Conservation (phyloP, 2,329 filamentous ascomycete genomes). For the Nigrospora sphaerica region DNA sequence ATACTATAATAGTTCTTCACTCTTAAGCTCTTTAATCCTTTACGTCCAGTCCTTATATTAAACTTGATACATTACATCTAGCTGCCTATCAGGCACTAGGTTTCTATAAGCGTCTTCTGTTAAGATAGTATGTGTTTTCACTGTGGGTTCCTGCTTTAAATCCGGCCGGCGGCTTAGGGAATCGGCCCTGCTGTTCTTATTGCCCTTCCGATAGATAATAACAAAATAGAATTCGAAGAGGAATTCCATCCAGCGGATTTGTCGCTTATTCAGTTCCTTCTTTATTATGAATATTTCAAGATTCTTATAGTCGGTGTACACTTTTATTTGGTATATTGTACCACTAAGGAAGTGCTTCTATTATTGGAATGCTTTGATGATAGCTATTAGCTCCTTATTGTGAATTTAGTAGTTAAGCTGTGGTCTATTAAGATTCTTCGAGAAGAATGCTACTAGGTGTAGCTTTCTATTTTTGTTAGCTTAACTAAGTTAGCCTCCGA, state of each 20-base stretch:
- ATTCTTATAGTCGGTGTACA: slow-evolving; percentile 13
- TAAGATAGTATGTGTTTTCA: neutral
- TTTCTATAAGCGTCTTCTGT: neutral
- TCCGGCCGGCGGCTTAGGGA: neutral
- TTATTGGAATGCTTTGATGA: slow-evolving; percentile 15
- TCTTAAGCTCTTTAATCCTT: neutral
- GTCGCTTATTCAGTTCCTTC: slow-evolving; percentile 12
- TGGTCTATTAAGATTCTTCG: slow-evolving; percentile 6
- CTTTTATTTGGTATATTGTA: slow-evolving; percentile 4
- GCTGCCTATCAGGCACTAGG: neutral
- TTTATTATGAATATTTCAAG: slow-evolving; percentile 15
- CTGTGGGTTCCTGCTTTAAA: neutral
- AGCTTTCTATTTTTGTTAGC: slow-evolving; percentile 2
- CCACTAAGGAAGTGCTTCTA: slow-evolving; percentile 12
- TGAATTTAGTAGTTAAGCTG: slow-evolving; percentile 25
- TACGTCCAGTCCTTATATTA: neutral
- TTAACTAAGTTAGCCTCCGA: slow-evolving; percentile 2
- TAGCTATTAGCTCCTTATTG: slow-evolving; percentile 25
- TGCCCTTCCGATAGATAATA: slow-evolving; percentile 2
- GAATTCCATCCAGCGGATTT: slow-evolving; percentile 4
- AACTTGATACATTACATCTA: neutral
- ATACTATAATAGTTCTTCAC: neutral
- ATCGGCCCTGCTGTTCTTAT: neutral
- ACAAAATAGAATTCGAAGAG: neutral
- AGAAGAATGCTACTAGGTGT: slow-evolving; percentile 9